These are phyloP conservation scores for Jatropha curcas DNA, from an alignment of 345 rosid genomes.

Conservation along the genomic window DNA sequence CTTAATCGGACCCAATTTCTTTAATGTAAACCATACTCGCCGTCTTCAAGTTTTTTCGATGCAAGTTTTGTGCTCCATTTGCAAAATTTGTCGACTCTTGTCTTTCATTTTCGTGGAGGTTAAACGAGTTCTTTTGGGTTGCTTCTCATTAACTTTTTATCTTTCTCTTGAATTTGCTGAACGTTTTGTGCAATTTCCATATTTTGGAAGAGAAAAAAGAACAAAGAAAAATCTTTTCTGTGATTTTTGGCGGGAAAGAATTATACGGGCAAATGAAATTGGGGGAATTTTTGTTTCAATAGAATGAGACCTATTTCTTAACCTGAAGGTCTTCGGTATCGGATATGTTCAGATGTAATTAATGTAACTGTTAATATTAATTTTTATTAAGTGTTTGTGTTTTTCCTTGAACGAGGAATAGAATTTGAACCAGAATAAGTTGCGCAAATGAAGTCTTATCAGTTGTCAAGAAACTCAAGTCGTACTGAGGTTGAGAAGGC, in stretches of 20 bases:
- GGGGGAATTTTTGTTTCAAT: not conserved
- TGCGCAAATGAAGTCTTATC: constrained; percentile 77
- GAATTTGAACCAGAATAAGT: constrained; percentile 11
- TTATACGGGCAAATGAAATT: not conserved
- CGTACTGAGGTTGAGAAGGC: constrained; percentile 48
- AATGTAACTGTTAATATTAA: not conserved
- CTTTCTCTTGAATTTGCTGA: not conserved
- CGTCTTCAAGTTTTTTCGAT: no score
- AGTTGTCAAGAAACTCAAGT: constrained; percentile 64
- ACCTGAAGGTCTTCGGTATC: no score
- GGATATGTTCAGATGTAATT: not conserved
- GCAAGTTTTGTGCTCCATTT: no score
- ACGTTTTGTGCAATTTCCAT: not conserved
- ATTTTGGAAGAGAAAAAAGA: not conserved
- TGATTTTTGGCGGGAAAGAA: not conserved
- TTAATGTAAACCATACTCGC: no score
- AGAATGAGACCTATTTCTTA: not conserved
- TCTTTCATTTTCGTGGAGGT: no score
- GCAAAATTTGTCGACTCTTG: no score
- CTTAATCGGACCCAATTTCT: no score
- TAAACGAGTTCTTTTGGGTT: no score
- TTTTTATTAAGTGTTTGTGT: not conserved
- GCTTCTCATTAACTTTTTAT: no score
- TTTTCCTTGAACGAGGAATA: constrained; percentile 12
- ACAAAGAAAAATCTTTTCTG: no score